phyloP scores from a whole-genome alignment of 768 basidiomycete species.

The Lentinula raphanica region DNA sequence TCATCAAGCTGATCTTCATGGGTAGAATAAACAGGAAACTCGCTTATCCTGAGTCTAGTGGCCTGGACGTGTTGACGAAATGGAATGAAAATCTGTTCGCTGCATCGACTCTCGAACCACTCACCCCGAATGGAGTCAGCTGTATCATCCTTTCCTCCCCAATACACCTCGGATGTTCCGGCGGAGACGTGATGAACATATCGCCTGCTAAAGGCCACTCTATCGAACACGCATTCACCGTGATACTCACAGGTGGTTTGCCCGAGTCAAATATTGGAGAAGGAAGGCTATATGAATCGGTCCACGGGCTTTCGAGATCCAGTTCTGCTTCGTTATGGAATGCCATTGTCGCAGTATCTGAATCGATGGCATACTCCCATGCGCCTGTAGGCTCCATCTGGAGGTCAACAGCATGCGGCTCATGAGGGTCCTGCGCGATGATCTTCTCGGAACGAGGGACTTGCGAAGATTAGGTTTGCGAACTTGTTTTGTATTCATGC shows the following conservation, averaged over 20 bases:
- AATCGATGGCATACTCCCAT: conserved; percentile 56
- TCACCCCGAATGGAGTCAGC: conserved; percentile 44
- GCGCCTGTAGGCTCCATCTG: conserved; percentile 41
- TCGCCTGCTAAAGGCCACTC: conserved; percentile 41
- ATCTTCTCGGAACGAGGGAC: conserved; percentile 29
- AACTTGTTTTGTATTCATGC: not conserved
- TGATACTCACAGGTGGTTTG: conserved; percentile 41
- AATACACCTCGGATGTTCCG: conserved; percentile 38
- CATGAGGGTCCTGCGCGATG: conserved; percentile 35
- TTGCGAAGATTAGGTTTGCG: not conserved
- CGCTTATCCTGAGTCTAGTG: conserved; percentile 35
- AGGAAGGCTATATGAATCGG: conserved; percentile 26
- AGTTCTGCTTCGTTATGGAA: conserved; percentile 26
- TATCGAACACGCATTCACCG: conserved; percentile 43
- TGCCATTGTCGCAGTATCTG: conserved; percentile 38
- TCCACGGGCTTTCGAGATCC: conserved; percentile 5
- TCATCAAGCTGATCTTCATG: not conserved
- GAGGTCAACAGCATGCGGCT: conserved; percentile 43
- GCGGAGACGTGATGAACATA: conserved; percentile 45
- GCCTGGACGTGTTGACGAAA: conserved; percentile 17
- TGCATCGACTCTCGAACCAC: conserved; percentile 9
- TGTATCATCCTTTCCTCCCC: conserved; percentile 36
- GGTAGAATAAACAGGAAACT: conserved; percentile 33
- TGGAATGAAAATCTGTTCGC: not conserved
- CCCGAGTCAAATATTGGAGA: conserved; percentile 47